A percentile compares a stretch with the other conserved stretches of the same genome.
Conservation (phyloP, 169 alveolate species). For the Theileria parva region DNA sequence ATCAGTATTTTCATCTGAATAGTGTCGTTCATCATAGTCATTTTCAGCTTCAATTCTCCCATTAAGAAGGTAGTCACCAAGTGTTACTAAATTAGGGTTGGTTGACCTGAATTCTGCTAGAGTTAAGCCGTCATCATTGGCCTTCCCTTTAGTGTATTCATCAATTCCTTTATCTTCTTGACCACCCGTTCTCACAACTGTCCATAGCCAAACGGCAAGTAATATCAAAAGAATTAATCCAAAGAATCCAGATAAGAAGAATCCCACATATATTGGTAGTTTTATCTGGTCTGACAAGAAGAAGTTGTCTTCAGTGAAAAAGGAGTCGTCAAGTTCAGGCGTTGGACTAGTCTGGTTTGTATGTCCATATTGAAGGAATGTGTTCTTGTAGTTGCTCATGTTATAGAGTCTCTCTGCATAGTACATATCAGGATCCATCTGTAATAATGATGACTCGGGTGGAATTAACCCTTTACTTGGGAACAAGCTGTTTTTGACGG, state of each 20-base stretch:
- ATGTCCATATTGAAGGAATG: background rate
- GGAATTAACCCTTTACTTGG: background rate
- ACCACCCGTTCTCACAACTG: background rate
- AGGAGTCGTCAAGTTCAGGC: background rate
- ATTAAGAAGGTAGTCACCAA: conserved; percentile 29
- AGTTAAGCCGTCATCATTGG: background rate
- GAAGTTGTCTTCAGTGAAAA: conserved; percentile 23
- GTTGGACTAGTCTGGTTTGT: background rate
- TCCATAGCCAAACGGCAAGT: background rate
- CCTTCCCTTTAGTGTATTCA: background rate
- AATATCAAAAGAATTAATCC: conserved; percentile 23
- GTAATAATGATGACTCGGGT: background rate
- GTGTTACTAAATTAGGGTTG: conserved; percentile 37
- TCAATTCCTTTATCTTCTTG: background rate
- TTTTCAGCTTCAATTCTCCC: background rate
- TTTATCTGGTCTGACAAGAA: conserved; percentile 46
- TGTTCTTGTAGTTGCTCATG: conserved; percentile 1
- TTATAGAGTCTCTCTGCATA: background rate
- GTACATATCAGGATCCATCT: background rate
- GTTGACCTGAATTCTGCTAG: conserved; percentile 43
- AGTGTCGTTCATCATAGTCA: background rate
- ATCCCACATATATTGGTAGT: conserved; percentile 47
- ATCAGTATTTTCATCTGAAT: background rate
- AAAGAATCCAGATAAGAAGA: conserved; percentile 43
- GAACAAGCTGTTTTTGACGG: background rate